Evolutionary conservation across 2,329 filamentous ascomycete species (phyloP).

Genomic region (Neobulgaria alba): DNA sequence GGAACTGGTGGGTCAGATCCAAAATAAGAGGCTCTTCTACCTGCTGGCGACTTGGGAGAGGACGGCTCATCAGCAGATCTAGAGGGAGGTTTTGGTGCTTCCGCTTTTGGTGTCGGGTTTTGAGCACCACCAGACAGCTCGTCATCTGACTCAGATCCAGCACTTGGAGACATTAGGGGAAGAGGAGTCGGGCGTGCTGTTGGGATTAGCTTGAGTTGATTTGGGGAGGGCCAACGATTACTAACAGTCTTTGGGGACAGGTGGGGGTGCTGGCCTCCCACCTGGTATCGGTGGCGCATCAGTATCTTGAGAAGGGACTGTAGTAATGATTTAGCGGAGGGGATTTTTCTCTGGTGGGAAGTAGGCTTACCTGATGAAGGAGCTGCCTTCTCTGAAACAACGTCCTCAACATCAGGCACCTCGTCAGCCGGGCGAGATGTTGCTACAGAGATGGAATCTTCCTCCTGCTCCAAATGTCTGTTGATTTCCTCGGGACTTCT

Average conservation of each 20-base stretch:
- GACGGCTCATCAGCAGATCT: slow-evolving; percentile 32
- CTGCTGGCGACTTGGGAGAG: slow-evolving; percentile 37
- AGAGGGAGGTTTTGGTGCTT: slow-evolving; percentile 39
- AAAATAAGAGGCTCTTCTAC: slow-evolving; percentile 29
- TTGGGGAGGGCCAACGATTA: slow-evolving; percentile 14
- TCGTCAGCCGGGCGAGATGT: slow-evolving; percentile 36
- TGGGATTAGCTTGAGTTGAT: slow-evolving; percentile 23
- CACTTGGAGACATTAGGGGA: slow-evolving; percentile 52
- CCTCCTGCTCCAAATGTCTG: slow-evolving; percentile 32
- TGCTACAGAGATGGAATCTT: slow-evolving; percentile 42
- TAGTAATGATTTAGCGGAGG: slow-evolving; percentile 6
- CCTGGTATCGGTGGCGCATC: slow-evolving; percentile 28
- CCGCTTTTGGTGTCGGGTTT: slow-evolving; percentile 31
- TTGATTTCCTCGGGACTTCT: slow-evolving; percentile 40
- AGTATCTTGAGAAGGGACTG: slow-evolving; percentile 26
- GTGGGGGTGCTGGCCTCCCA: slow-evolving; percentile 46
- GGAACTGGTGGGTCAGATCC: slow-evolving; percentile 27
- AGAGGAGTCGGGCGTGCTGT: slow-evolving; percentile 54
- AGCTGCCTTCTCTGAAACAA: slow-evolving; percentile 30
- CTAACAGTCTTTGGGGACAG: slow-evolving; percentile 54
- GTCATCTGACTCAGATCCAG: slow-evolving; percentile 83
- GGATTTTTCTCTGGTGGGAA: not conserved
- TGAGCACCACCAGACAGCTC: slow-evolving; percentile 57
- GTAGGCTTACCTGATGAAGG: slow-evolving; percentile 28
- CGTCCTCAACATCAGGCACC: slow-evolving; percentile 47